phyloP scores from a whole-genome alignment of 495 filamentous ascomycete genomes.

The Penicillium desertorum region DNA sequence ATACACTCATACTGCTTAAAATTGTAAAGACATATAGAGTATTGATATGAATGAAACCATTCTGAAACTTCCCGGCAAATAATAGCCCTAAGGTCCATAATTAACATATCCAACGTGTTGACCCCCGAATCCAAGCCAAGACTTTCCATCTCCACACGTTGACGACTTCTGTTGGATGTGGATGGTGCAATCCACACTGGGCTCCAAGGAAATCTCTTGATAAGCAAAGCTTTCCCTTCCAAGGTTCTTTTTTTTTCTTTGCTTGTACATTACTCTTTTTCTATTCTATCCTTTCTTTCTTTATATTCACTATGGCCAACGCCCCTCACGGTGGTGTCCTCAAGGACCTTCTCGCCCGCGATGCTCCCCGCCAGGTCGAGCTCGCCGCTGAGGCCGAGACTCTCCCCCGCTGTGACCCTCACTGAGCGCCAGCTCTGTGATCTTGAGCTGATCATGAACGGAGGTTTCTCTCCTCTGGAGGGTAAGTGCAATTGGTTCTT shows the following conservation, averaged over 20 bases:
- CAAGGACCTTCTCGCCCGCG: slow-evolving; percentile 93
- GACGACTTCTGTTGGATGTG: slow-evolving; percentile 22
- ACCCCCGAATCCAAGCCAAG: slow-evolving; percentile 20
- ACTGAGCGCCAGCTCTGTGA: slow-evolving; percentile 95
- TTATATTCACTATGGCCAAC: slow-evolving; percentile 58
- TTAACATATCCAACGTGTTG: neutral
- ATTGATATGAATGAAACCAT: too few relatives aligned
- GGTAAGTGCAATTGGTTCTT: slow-evolving; percentile 55
- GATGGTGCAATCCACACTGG: slow-evolving; percentile 1
- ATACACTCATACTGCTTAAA: too few relatives aligned
- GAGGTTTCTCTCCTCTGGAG: slow-evolving; percentile 95
- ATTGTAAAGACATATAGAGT: too few relatives aligned
- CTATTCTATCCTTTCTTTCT: slow-evolving; percentile 12
- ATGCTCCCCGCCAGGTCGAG: slow-evolving; percentile 72
- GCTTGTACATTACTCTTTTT: slow-evolving; percentile 5
- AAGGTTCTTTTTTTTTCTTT: slow-evolving; percentile 7
- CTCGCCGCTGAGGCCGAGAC: slow-evolving; percentile 81
- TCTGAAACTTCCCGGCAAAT: too few relatives aligned
- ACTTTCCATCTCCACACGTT: slow-evolving; percentile 27
- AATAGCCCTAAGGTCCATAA: neutral
- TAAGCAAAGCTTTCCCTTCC: slow-evolving; percentile 3
- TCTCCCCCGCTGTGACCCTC: slow-evolving; percentile 80
- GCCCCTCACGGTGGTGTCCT: slow-evolving; percentile 93
- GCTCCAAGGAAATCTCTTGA: slow-evolving; percentile 10
- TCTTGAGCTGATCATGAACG: slow-evolving; percentile 92